These are phyloP conservation scores for Lachancea waltii DNA, from an alignment of 805 yeast genomes.

Conservation along the genomic window DNA sequence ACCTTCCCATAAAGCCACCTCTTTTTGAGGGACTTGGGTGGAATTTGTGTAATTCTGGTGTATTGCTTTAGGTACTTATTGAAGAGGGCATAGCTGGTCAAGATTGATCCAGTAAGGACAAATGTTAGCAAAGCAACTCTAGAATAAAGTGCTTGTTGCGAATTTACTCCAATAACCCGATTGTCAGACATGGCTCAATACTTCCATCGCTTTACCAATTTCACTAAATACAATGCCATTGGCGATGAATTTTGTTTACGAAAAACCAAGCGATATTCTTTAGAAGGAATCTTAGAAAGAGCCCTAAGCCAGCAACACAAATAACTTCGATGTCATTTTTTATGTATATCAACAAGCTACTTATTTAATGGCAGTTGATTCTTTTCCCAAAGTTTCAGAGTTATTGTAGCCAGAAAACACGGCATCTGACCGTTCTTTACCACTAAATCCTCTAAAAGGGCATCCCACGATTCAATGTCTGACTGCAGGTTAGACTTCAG, in stretches of 20 bases:
- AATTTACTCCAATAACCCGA: constrained; percentile 1
- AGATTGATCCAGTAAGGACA: constrained; percentile 33
- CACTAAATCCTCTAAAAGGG: constrained; percentile 60
- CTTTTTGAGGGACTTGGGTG: constrained; percentile 38
- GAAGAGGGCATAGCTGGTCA: constrained; percentile 42
- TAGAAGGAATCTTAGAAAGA: too few relatives aligned
- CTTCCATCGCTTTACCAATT: too few relatives aligned
- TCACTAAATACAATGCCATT: too few relatives aligned
- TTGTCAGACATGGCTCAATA: constrained; percentile 12
- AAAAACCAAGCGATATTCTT: too few relatives aligned
- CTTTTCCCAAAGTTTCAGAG: constrained; percentile 55
- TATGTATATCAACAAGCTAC: too few relatives aligned
- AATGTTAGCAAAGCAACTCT: constrained; percentile 28
- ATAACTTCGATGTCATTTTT: too few relatives aligned
- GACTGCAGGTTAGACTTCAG: constrained; percentile 40
- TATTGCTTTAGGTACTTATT: constrained; percentile 43
- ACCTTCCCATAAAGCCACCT: constrained; percentile 62
- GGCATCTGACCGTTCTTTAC: constrained; percentile 63
- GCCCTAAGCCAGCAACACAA: too few relatives aligned
- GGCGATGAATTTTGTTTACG: too few relatives aligned
- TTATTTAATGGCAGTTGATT: not conserved
- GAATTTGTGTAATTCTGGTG: constrained; percentile 45
- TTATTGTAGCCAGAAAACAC: constrained; percentile 70
- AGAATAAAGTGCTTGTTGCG: constrained; percentile 14
- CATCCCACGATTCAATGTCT: constrained; percentile 36